Percentiles rank a stretch among this genome's conserved stretches.
Evolutionary conservation across 306 rosid genomes (phyloP).

Genomic region (Betula pendula): DNA sequence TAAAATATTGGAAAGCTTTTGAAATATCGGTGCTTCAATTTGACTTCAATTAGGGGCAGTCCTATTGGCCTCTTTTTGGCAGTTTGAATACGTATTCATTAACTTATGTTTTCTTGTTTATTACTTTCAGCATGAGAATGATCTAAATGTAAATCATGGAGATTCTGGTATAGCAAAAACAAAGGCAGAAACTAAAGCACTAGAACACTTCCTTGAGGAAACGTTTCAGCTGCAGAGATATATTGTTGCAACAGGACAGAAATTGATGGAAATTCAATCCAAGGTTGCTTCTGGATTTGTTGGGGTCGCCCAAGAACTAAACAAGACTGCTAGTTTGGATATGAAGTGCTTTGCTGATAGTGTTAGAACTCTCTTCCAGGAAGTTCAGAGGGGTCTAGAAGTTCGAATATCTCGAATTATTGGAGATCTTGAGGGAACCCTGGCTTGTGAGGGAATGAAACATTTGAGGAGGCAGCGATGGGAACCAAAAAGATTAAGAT

Average conservation of each 20-base stretch:
- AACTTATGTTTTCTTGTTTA: conserved; percentile 18
- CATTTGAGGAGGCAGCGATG: conserved; percentile 55
- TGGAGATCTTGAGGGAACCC: conserved; percentile 91
- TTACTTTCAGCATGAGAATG: conserved; percentile 67
- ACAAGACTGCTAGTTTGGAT: conserved; percentile 66
- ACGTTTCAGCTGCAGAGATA: conserved; percentile 91
- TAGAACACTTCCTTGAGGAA: conserved; percentile 75
- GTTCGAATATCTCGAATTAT: conserved; percentile 78
- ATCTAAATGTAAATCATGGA: conserved; percentile 47
- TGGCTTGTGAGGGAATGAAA: conserved; percentile 92
- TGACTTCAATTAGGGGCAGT: not conserved
- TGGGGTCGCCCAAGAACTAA: conserved; percentile 68
- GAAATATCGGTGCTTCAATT: not conserved
- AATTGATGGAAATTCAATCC: conserved; percentile 62
- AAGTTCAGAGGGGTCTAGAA: conserved; percentile 92
- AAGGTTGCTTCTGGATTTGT: conserved; percentile 61
- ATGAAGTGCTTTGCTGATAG: conserved; percentile 70
- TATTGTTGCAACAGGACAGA: conserved; percentile 88
- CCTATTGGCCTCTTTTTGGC: conserved; percentile 7
- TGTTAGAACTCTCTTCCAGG: conserved; percentile 64
- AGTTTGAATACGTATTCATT: not conserved
- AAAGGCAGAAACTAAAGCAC: conserved; percentile 63
- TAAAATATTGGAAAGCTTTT: not conserved
- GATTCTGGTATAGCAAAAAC: conserved; percentile 51
- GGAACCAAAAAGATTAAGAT: not conserved